A percentile compares a stretch with the other conserved stretches of the same genome.
phyloP scores from a whole-genome alignment of 768 basidiomycete species.

The Suillus subalutaceus region DNA sequence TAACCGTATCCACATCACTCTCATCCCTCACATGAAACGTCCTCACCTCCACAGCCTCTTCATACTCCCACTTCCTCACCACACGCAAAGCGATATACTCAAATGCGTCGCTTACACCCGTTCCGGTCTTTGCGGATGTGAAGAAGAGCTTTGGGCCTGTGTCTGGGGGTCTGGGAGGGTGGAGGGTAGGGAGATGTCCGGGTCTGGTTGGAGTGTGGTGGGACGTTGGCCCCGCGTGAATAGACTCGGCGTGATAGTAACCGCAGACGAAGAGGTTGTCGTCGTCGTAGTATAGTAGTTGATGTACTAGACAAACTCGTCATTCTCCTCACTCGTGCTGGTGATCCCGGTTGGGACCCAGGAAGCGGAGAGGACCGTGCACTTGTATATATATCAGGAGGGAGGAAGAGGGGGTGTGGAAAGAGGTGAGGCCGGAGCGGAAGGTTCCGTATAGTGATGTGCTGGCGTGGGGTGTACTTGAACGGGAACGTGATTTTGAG shows the following conservation, averaged over 20 bases:
- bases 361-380: slow-evolving; percentile 63
- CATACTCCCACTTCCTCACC: slow-evolving; percentile 64
- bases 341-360: slow-evolving; percentile 30
- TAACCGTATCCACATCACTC: slow-evolving; percentile 39
- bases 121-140: slow-evolving; percentile 78
- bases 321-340: slow-evolving; percentile 27
- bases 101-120: slow-evolving; percentile 73
- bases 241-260: slow-evolving; percentile 63
- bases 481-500: slow-evolving; percentile 49
- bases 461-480: slow-evolving; percentile 41
- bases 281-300: slow-evolving; percentile 25
- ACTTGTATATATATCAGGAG: slow-evolving; percentile 60
- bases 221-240: slow-evolving; percentile 43
- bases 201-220: slow-evolving; percentile 17
- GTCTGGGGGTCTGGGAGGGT: slow-evolving; percentile 37
- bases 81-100: slow-evolving; percentile 73
- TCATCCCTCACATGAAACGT: slow-evolving; percentile 44
- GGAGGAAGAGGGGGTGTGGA: slow-evolving; percentile 83
- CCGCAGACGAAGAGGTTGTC: slow-evolving; percentile 46
- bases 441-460: slow-evolving; percentile 51
- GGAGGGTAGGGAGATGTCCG: neutral
- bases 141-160: slow-evolving; percentile 69
- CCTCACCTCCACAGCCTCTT: slow-evolving; percentile 56
- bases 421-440: slow-evolving; percentile 59
- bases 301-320: slow-evolving; percentile 23